Evolutionary conservation across 495 filamentous ascomycete genomes (phyloP).

Genomic region (Aspergillus conjunctus): DNA sequence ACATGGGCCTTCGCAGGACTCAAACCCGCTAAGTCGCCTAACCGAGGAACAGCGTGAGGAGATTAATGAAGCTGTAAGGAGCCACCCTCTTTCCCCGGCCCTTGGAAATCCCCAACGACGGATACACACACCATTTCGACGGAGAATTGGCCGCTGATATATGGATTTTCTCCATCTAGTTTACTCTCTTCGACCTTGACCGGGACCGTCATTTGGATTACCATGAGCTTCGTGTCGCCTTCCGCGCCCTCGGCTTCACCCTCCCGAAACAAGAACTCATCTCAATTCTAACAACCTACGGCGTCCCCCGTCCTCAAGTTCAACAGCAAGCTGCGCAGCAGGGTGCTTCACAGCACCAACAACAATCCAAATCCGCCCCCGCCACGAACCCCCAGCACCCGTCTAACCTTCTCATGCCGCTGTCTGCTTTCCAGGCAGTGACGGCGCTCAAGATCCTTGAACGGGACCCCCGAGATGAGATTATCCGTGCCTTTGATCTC

Average conservation of each 20-base stretch:
- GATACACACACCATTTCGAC: too few relatives aligned
- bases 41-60: conserved; percentile 88
- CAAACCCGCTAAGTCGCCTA: conserved; percentile 55
- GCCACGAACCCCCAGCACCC: conserved; percentile 47
- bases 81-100: neutral
- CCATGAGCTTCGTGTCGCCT: conserved; percentile 96
- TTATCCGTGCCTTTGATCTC: conserved; percentile 84
- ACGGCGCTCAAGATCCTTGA: conserved; percentile 77
- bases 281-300: conserved; percentile 71
- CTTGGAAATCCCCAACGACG: neutral
- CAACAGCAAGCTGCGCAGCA: conserved; percentile 40
- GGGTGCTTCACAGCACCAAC: conserved; percentile 28
- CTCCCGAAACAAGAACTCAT: conserved; percentile 81
- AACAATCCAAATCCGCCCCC: conserved; percentile 29
- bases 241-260: conserved; percentile 94
- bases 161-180: conserved; percentile 51
- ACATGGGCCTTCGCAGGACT: conserved; percentile 43
- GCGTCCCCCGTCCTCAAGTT: conserved; percentile 58
- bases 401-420: conserved; percentile 66
- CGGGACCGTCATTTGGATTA: conserved; percentile 93
- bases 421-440: conserved; percentile 73
- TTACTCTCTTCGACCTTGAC: conserved; percentile 95
- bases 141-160: too few relatives aligned
- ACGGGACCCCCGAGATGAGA: conserved; percentile 88
- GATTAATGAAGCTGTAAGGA: conserved; percentile 81